These are phyloP conservation scores for Pseudonitzschia delicatissima DNA, from an alignment of 108 stramenopile genomes.

Conservation along the genomic window DNA sequence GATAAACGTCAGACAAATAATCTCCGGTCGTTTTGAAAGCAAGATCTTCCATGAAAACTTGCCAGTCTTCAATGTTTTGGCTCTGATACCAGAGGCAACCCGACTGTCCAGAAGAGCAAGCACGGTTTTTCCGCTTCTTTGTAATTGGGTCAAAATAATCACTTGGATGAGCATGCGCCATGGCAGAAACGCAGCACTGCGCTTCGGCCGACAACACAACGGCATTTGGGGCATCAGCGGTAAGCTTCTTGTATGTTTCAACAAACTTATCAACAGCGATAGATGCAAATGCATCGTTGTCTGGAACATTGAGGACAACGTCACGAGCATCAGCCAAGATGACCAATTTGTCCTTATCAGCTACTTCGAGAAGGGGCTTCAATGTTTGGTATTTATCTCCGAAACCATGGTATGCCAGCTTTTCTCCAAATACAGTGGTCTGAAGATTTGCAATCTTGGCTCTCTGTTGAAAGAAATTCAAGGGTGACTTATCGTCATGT, in stretches of 20 bases:
- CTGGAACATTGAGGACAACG: conserved; percentile 15
- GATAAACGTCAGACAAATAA: conserved; percentile 1
- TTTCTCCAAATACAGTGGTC: conserved; percentile 9
- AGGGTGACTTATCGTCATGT: neutral
- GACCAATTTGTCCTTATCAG: conserved; percentile 7
- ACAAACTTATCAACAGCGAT: conserved; percentile 6
- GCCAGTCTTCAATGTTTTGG: conserved; percentile 15
- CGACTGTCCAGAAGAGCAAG: conserved; percentile 3
- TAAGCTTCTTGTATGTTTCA: conserved; percentile 10
- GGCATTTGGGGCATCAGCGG: conserved; percentile 1
- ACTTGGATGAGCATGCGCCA: conserved; percentile 10
- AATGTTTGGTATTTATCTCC: conserved; percentile 19
- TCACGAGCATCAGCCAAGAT: conserved; percentile 17
- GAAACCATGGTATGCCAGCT: conserved; percentile 8
- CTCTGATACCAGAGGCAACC: neutral
- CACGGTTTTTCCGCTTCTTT: neutral
- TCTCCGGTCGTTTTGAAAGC: neutral
- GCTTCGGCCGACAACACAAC: conserved; percentile 21
- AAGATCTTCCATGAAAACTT: conserved; percentile 15
- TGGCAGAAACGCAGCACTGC: conserved; percentile 20
- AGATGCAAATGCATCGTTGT: neutral
- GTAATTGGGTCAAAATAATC: conserved; percentile 14
- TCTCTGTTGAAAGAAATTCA: conserved; percentile 3
- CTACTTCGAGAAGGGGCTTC: conserved; percentile 5
- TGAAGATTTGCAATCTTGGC: conserved; percentile 5